Evolutionary conservation across 345 rosid genomes (phyloP).

Genomic region (Pugionium dolabratum): DNA sequence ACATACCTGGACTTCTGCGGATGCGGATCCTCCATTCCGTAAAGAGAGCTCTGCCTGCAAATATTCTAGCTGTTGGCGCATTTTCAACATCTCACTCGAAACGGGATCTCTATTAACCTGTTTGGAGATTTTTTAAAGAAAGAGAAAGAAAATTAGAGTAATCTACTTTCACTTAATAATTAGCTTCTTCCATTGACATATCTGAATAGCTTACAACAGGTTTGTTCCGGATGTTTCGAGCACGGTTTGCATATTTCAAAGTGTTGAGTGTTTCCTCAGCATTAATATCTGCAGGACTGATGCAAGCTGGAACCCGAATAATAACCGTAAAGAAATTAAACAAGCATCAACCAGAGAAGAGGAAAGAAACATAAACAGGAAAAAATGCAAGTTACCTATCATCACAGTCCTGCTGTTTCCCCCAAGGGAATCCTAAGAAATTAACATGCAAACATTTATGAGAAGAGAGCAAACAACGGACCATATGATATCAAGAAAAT

Average conservation of each 20-base stretch:
- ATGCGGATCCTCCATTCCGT: conserved; percentile 74
- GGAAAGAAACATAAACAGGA: conserved; percentile 17
- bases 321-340: neutral
- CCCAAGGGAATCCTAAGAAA: conserved; percentile 90
- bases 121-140: neutral
- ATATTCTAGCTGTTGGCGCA: conserved; percentile 93
- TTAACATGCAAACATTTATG: conserved; percentile 1
- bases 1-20: conserved; percentile 82
- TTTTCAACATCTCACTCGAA: conserved; percentile 90
- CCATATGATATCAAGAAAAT: neutral
- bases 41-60: conserved; percentile 97
- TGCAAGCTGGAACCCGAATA: conserved; percentile 65
- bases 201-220: conserved; percentile 75
- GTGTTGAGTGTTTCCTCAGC: conserved; percentile 99
- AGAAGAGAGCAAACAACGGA: conserved; percentile 14
- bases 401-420: conserved; percentile 99
- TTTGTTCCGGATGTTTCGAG: conserved; percentile 95
- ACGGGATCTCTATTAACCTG: conserved; percentile 98
- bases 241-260: conserved; percentile 97
- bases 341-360: conserved; percentile 2
- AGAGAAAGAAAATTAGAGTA: conserved; percentile 2
- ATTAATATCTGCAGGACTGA: conserved; percentile 98
- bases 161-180: neutral
- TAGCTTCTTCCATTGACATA: conserved; percentile 7
- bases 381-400: conserved; percentile 64